Conservation (phyloP, 345 rosid species). For the Bruguiera gymnorhiza region DNA sequence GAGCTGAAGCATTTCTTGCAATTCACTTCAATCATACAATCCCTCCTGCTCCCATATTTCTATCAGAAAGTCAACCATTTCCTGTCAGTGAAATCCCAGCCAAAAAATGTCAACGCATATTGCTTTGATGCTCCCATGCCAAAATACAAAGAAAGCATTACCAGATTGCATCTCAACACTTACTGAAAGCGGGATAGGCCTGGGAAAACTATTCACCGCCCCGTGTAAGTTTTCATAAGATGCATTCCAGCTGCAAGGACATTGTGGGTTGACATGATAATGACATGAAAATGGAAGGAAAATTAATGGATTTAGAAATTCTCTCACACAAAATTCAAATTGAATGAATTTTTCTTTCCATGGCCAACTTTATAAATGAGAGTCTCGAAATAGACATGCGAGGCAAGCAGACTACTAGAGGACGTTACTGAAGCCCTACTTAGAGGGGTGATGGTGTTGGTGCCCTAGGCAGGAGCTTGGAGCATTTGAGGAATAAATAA, state of each 20-base stretch:
- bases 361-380: too few species aligned
- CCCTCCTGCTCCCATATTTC: conserved; percentile 35
- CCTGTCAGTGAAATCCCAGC: conserved; percentile 20
- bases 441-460: background rate
- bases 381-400: background rate
- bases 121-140: background rate
- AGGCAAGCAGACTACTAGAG: background rate
- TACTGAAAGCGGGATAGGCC: conserved; percentile 71
- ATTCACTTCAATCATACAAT: conserved; percentile 22
- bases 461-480: background rate
- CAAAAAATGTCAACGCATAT: background rate
- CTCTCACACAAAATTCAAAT: too few species aligned
- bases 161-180: conserved; percentile 13
- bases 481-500: background rate
- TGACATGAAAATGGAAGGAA: background rate
- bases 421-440: background rate
- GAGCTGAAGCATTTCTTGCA: background rate
- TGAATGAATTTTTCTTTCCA: background rate
- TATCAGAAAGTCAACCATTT: conserved; percentile 29
- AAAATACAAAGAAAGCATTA: background rate
- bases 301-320: background rate
- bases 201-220: conserved; percentile 53
- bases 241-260: conserved; percentile 53
- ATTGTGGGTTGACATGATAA: background rate
- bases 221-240: conserved; percentile 64